These are phyloP conservation scores for Phyllosticta citribraziliensis DNA, from an alignment of 2,329 filamentous ascomycete species.

Conservation along the genomic window DNA sequence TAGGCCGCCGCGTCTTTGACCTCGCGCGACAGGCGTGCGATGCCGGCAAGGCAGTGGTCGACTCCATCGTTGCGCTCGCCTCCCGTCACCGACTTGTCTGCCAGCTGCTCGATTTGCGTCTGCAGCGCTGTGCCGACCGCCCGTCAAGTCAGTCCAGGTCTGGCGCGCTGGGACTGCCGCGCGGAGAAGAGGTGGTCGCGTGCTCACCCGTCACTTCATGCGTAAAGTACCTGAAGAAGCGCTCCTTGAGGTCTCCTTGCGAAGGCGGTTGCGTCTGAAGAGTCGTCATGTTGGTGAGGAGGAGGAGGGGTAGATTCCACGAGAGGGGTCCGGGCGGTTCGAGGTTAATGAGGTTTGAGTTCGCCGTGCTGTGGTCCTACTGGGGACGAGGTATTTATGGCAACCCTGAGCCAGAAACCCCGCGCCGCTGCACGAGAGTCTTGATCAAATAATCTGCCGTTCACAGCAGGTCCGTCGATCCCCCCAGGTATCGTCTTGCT, in stretches of 20 bases:
- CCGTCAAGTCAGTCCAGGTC: slow-evolving; percentile 6
- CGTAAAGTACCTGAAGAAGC: slow-evolving; percentile 78
- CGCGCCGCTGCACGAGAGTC: neutral
- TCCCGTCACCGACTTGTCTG: slow-evolving; percentile 50
- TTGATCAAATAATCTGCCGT: neutral
- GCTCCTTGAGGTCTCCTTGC: slow-evolving; percentile 50
- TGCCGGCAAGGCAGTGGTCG: slow-evolving; percentile 69
- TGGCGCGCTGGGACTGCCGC: neutral
- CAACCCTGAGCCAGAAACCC: neutral
- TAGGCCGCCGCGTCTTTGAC: slow-evolving; percentile 75
- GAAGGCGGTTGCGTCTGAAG: neutral
- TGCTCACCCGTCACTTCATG: slow-evolving; percentile 57
- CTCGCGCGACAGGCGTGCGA: slow-evolving; percentile 71
- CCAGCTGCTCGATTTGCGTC: slow-evolving; percentile 61
- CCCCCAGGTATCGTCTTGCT: neutral
- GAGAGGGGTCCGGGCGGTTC: neutral
- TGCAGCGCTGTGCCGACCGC: slow-evolving; percentile 53
- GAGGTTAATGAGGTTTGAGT: neutral
- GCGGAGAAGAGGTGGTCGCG: neutral
- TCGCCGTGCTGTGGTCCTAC: neutral
- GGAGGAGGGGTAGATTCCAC: neutral
- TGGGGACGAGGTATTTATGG: neutral
- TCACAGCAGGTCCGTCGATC: slow-evolving; percentile 3
- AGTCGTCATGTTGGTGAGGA: slow-evolving; percentile 2
- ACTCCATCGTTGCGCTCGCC: slow-evolving; percentile 73